phyloP scores from a whole-genome alignment of 2,329 filamentous ascomycete species.

The Plenodomus lindquistii region DNA sequence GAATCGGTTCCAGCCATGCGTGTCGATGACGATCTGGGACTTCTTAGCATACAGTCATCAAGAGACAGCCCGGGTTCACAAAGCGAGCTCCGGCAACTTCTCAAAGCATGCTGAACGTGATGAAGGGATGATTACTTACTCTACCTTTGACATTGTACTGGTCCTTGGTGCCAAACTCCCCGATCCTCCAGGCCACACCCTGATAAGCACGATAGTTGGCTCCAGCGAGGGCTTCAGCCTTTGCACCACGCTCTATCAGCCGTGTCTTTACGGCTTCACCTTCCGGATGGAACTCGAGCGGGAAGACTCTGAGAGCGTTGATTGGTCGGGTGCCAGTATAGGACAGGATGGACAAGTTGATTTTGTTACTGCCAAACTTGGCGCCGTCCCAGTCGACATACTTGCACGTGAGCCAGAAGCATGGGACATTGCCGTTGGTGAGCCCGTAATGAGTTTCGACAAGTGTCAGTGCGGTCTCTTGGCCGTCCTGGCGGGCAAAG shows the following conservation, averaged over 20 bases:
- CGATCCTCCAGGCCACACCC: constrained; percentile 48
- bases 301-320: constrained; percentile 48
- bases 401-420: constrained; percentile 44
- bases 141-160: constrained; percentile 51
- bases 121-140: constrained; percentile 4
- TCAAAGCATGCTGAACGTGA: no score
- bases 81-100: no score
- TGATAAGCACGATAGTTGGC: constrained; percentile 57
- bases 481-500: constrained; percentile 42
- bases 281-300: constrained; percentile 51
- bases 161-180: constrained; percentile 40
- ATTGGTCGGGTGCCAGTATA: constrained; percentile 51
- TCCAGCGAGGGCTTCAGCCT: constrained; percentile 53
- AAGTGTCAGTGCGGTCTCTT: constrained; percentile 40
- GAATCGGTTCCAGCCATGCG: constrained; percentile 56
- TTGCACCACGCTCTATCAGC: constrained; percentile 52
- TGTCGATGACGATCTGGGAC: constrained; percentile 55
- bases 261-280: constrained; percentile 43
- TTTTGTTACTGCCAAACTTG: constrained; percentile 37
- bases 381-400: constrained; percentile 46
- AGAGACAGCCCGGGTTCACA: background rate
- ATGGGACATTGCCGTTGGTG: constrained; percentile 40
- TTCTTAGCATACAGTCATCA: constrained; percentile 3
- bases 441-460: constrained; percentile 34
- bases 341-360: constrained; percentile 31